These are phyloP conservation scores for Ephemerocybe angulata DNA, from an alignment of 768 basidiomycete genomes.

Conservation along the genomic window DNA sequence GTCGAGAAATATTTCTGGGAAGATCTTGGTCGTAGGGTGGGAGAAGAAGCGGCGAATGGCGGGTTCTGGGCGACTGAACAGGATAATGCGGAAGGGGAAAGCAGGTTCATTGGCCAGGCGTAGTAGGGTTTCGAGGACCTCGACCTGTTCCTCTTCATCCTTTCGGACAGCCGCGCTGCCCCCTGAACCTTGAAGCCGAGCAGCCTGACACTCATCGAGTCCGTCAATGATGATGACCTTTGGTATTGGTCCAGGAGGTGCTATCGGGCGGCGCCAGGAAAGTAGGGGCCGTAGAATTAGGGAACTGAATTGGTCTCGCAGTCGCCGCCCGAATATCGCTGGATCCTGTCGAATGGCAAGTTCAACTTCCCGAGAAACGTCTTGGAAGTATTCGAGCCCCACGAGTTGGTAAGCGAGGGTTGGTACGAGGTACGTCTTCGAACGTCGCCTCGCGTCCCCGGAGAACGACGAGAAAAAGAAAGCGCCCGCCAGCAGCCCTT, in stretches of 20 bases:
- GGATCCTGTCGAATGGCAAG: neutral
- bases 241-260: neutral
- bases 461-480: constrained; percentile 12
- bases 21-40: neutral
- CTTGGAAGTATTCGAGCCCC: neutral
- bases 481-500: neutral
- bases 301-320: neutral
- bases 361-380: neutral
- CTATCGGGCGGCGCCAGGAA: too few relatives aligned
- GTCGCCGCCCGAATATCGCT: neutral
- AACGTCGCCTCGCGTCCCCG: neutral
- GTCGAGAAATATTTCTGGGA: neutral
- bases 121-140: constrained; percentile 6
- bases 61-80: constrained; percentile 8
- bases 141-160: neutral
- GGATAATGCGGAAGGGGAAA: constrained; percentile 2
- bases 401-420: constrained; percentile 2
- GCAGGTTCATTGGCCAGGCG: neutral
- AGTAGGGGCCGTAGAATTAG: constrained; percentile 3
- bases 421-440: neutral
- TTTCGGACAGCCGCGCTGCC: too few relatives aligned
- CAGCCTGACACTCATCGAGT: constrained; percentile 8
- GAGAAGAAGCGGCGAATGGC: neutral
- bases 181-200: neutral
- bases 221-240: constrained; percentile 12